Evolutionary conservation across 805 yeast species (phyloP), one percentile per base, ranked within the genome.

Genomic region (Aciculoconidium aculeatum): DNA sequence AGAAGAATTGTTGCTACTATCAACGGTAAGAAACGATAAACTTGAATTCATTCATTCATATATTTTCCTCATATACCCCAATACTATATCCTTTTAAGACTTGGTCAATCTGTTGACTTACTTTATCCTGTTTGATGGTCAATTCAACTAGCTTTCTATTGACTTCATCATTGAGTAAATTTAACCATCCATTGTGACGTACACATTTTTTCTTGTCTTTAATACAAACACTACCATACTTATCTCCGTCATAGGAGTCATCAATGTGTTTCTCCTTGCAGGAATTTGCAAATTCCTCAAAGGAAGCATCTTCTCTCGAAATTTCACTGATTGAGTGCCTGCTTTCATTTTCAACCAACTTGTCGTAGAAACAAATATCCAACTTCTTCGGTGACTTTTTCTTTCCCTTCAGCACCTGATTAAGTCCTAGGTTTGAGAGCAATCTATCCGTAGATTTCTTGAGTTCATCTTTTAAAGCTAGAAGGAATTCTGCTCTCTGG

Each of bases 1-100:
- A 67, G 94, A 45, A 68, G 69, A 31, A 58, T 82, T 15, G 77
- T 83, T 8, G 88, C 85, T 7, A 82, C 94, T 0, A 67, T 83
- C 40, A 74, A 81, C 41, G 94, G 92, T 3, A 44, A 49, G 31
- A 70, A 62, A 48, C 42, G 8, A 11, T 21, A 7, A 12, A 7
- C n/a, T n/a, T n/a, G n/a, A n/a, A n/a, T n/a, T n/a, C n/a, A n/a
- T n/a, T n/a, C n/a, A n/a, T n/a, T n/a, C 6, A 21, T 7, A 21
- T 7, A 21, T n/a, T 7, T n/a, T 23, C 15, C 33, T 51, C 56
- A 30, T 51, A 50, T 7, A 47, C 41, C 11, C 35, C 34, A n/a
- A 70, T 58, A 27, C 63, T 62, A 39, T 62, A 51, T 18, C 56
- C 56, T 18, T 60, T 53, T 12, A 64, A 44, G 3, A 65, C 32